Conservation (phyloP, 140 eudicot genomes). For the Erigeron philadelphicus region DNA sequence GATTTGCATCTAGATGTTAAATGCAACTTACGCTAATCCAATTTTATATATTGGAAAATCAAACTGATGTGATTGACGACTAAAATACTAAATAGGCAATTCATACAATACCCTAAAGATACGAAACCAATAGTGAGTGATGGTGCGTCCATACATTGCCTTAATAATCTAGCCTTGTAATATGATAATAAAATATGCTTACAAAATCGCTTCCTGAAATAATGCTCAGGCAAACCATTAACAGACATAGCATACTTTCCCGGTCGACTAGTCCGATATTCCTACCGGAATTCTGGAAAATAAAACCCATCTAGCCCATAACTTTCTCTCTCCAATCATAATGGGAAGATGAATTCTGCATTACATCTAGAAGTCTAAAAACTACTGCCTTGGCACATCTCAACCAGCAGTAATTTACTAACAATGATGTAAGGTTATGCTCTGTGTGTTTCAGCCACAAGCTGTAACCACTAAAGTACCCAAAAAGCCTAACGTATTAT, state of each 20-base stretch:
- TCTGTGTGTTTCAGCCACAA: neutral
- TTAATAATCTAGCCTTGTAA: neutral
- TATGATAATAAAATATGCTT: neutral
- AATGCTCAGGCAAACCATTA: neutral
- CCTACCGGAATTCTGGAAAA: neutral
- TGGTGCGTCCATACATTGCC: neutral
- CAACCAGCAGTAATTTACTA: neutral
- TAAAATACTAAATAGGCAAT: neutral
- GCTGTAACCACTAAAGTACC: conserved; percentile 1
- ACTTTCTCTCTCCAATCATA: neutral
- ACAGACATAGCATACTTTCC: conserved; percentile 5
- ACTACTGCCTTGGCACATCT: neutral
- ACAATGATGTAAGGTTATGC: neutral
- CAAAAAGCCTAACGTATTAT: neutral
- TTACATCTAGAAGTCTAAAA: neutral
- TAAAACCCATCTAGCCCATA: neutral
- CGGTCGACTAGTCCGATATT: neutral
- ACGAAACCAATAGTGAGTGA: neutral
- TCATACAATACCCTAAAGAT: neutral
- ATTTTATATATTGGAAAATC: neutral
- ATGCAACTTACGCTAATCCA: conserved; percentile 7
- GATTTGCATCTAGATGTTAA: conserved; percentile 10
- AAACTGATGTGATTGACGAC: neutral
- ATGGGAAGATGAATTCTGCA: neutral
- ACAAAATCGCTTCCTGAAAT: neutral